phyloP scores from a whole-genome alignment of 1,139 yeast species.

The Suhomyces yuchorum region DNA sequence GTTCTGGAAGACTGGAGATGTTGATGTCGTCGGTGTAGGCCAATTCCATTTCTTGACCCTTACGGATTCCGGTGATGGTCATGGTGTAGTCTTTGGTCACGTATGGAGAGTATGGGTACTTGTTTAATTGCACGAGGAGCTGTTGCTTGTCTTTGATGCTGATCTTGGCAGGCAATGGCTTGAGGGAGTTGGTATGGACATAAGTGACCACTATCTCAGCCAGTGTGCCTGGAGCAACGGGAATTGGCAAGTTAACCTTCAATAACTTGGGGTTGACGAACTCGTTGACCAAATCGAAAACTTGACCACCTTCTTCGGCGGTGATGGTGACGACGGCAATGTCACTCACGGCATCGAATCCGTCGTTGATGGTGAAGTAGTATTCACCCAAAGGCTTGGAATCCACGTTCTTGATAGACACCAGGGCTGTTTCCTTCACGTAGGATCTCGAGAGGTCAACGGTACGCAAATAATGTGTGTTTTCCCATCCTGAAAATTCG shows the following conservation, averaged over 20 bases:
- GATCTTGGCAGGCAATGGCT: constrained; percentile 67
- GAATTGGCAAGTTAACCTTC: constrained; percentile 57
- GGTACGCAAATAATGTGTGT: constrained; percentile 45
- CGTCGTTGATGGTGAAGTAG: constrained; percentile 54
- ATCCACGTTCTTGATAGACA: constrained; percentile 64
- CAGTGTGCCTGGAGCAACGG: constrained; percentile 65
- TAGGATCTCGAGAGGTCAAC: constrained; percentile 71
- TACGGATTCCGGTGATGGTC: constrained; percentile 49
- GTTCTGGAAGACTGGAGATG: constrained; percentile 24
- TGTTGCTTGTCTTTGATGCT: constrained; percentile 65
- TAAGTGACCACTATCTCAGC: constrained; percentile 54
- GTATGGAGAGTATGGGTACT: constrained; percentile 66
- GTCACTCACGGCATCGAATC: constrained; percentile 42
- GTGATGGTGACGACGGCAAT: constrained; percentile 52
- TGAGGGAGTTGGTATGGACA: constrained; percentile 50
- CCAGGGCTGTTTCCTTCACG: constrained; percentile 59
- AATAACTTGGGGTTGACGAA: constrained; percentile 32
- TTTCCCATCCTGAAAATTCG: constrained; percentile 41
- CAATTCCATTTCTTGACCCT: constrained; percentile 51
- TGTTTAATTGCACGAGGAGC: constrained; percentile 55
- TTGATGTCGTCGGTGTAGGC: constrained; percentile 23
- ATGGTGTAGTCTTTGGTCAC: constrained; percentile 54
- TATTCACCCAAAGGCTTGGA: constrained; percentile 57
- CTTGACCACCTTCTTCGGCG: constrained; percentile 28
- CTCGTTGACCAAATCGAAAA: constrained; percentile 32